These are phyloP conservation scores for Mycosphaerella sp. DNA, from an alignment of 2,329 filamentous ascomycete species.

Conservation along the genomic window DNA sequence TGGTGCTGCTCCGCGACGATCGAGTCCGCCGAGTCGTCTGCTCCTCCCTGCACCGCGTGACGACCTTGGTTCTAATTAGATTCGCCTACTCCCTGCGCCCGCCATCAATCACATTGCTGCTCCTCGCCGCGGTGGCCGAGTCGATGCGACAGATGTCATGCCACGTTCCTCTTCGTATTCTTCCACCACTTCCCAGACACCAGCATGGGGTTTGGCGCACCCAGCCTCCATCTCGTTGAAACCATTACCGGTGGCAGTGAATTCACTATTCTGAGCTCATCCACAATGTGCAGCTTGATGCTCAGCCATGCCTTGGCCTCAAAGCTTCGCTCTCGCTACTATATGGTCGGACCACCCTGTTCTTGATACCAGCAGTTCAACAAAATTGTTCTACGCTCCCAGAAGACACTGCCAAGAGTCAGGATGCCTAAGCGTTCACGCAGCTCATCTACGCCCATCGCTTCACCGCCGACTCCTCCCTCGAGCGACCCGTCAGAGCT, in stretches of 20 bases:
- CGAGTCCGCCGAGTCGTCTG: too few species aligned
- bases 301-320: background rate
- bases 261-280: background rate
- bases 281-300: background rate
- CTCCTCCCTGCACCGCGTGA: too few species aligned
- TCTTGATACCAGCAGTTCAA: background rate
- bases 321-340: background rate
- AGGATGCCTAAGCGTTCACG: background rate
- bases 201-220: background rate
- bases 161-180: background rate
- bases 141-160: background rate
- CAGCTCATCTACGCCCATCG: background rate
- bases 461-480: background rate
- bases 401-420: background rate
- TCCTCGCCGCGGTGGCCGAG: background rate
- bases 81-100: background rate
- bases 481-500: background rate
- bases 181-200: background rate
- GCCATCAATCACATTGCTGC: background rate
- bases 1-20: too few species aligned
- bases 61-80: too few species aligned
- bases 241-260: background rate
- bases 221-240: background rate
- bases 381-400: background rate
- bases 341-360: background rate